Base-by-base conservation (phyloP, 306 rosid species). In the Cicer bijugum region DNA sequence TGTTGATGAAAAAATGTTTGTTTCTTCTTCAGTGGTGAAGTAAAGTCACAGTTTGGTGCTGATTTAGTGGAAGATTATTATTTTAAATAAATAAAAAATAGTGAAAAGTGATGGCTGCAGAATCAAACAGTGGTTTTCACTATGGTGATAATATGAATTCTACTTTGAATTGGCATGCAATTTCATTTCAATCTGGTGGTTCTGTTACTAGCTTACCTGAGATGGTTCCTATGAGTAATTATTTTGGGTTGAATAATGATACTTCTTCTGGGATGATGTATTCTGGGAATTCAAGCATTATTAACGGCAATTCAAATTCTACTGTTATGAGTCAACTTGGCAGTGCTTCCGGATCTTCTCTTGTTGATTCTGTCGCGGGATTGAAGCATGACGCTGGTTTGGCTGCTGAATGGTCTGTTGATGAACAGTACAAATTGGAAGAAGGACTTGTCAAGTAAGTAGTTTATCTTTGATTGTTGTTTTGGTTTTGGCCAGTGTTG, bases 341-440 rank as follows among this genome's bases (percentile, higher is more conserved):
- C 67, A 85, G 35, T 60, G 72, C 85, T n/a, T 82, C 89, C 57
- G 84, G 79, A 11, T 79, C 83, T 52, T 86, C 98, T 63, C 85
- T 90, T 61, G 86, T 87, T 52, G 96, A 92, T 79, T 84, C 95
- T 0, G 88, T 80, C 68, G 88, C 95, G 5, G 98, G 95, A 71
- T 85, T 92, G 72, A 92, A 90, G 85, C 92, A 87, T 72, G 98
- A 92, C 56, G 82, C 89, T 0, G 91, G 91, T 7, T 78, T 90
- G 80, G 92, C 95, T n/a, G 98, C 88, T 37, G 97, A 92, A 76
- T 92, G 98, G 98, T 88, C 95, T 40, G 76, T 86, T 69, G 95
- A 92, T 47, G 98, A 92, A 78, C 91, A 88, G 76, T 83, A 72
- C 81, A 87, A 78, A 63, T 88, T 92, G 88, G 91, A 89, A 71